phyloP scores from a whole-genome alignment of 83 land plant species.

The Larix sibirica region DNA sequence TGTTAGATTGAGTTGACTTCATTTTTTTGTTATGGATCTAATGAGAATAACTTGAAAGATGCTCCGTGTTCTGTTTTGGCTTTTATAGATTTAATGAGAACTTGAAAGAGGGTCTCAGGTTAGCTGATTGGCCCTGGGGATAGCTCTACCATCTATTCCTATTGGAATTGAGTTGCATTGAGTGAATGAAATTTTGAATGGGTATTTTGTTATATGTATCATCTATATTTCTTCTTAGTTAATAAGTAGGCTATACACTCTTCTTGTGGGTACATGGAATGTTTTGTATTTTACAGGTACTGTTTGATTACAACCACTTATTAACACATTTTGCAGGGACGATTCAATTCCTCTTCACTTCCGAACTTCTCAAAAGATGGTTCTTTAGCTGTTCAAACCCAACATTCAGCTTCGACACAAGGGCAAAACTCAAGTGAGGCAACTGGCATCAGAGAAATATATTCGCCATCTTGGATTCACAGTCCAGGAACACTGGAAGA shows the following conservation, averaged over 20 bases:
- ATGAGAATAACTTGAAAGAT: too few relatives aligned
- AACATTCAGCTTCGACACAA: slow-evolving; percentile 2
- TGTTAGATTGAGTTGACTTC: neutral
- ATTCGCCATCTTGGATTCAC: slow-evolving; percentile 27
- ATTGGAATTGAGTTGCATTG: neutral
- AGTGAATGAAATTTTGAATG: neutral
- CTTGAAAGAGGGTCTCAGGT: neutral
- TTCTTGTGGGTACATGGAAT: neutral
- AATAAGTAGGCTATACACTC: neutral
- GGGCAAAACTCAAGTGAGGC: slow-evolving; percentile 21
- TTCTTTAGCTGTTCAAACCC: slow-evolving; percentile 19
- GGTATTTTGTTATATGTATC: too few relatives aligned
- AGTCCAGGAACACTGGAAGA: slow-evolving; percentile 51
- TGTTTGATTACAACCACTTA: neutral
- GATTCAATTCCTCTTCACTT: slow-evolving; percentile 24
- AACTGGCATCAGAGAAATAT: slow-evolving; percentile 16
- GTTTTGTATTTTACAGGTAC: neutral
- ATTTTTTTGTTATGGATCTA: too few relatives aligned
- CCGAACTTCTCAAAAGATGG: slow-evolving; percentile 22
- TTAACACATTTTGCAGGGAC: slow-evolving; percentile 34
- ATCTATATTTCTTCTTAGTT: neutral
- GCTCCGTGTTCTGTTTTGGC: neutral
- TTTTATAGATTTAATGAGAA: neutral
- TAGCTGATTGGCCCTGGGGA: neutral
- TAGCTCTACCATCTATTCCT: neutral